Evolutionary conservation across 2,329 filamentous ascomycete species (phyloP), one percentile per base, ranked within the genome.

Genomic region (Penicillium sp.): DNA sequence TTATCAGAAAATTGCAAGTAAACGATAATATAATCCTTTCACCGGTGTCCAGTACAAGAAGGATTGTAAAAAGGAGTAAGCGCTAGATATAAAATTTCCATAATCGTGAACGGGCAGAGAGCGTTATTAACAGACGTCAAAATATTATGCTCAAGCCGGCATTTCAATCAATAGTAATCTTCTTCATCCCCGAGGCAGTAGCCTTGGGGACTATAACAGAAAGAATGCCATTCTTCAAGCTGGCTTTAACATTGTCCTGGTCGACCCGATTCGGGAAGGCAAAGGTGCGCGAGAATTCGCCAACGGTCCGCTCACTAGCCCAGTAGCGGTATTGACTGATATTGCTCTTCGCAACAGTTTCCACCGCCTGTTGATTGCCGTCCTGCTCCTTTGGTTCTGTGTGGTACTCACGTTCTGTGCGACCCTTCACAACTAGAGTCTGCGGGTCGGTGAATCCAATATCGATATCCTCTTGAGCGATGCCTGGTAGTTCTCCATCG

Each of bases 181-280:
- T 82, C 71, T 79, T 79, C 44, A 74, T 66, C 53, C 71, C 70
- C 6, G 78, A 74, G 13, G 76, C 75, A 54, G 75, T 68, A 26
- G 78, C 76, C 75, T 86, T 87, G 2, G 84, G 84, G 6, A 87
- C 79, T 6, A 79, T 64, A 37, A 87, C 78, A 51, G 74, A 80
- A 48, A 87, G 70, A 48, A 87, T 79, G 10, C 84, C 84, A 63
- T 87, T 80, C 75, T 83, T 86, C 70, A 87, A 67, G 49, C 73
- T 81, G 18, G 84, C 84, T 71, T 80, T 83, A 62, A 87, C 83
- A n/a, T 71, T 75, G 29, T 87, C 83, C 65, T 85, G 83, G 59
- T 86, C 78, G 47, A 87, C 80, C 26, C 79, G 74, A 2, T 73
- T 71, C 1, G 84, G 83, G 76, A 87, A 87, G 54, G 72, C 76